Base-by-base conservation (phyloP, 805 yeast genomes). In the Saccharomycopsis schoenii region DNA sequence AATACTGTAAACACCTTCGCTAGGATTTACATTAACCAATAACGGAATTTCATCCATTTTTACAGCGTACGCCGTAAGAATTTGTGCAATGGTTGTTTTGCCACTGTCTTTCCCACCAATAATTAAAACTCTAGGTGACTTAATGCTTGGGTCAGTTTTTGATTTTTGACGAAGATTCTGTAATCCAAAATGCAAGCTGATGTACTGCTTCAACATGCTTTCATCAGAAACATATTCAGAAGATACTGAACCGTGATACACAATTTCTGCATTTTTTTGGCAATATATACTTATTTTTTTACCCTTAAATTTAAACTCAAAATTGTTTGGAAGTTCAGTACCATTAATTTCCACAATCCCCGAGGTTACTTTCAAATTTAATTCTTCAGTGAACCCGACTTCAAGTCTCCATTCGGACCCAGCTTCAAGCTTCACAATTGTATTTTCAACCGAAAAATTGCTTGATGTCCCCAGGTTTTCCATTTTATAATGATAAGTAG, bases 281-380 rank as follows among this genome's bases (percentile, higher is more conserved):
- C 91, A 79, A 63, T 74, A 82, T 1, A 88, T 67, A 14, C 85
- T 81, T 3, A 81, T 73, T 59, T 82, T 82, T 63, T 79, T 73
- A 8, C 84, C 85, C 29, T 74, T 71, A 67, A 88, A 84, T 2
- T 72, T 69, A 67, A 83, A 86, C 24, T 83, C 88, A 0, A 79
- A 76, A 61, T 87, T 89, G 52, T 79, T 76, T 1, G 97, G 88
- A 25, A 94, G 79, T 70, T 94, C 99, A 2, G 97, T 89, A 25
- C 99, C 99, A 72, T 87, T 89, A 10, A 91, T 81, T 73, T 94
- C 99, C 1, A 89, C 97, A 1, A 84, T 78, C 2, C 99, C 99
- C 1, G 76, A 74, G 2, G 72, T 61, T 11, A 86, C 76, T 66
- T 76, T 81, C 55, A 88, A 68, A n/a, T 74, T 76, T 43, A 88